Percentiles rank a stretch among this genome's conserved stretches.
Conservation (phyloP, 768 basidiomycete species). For the Candolleomyces eurysporus region DNA sequence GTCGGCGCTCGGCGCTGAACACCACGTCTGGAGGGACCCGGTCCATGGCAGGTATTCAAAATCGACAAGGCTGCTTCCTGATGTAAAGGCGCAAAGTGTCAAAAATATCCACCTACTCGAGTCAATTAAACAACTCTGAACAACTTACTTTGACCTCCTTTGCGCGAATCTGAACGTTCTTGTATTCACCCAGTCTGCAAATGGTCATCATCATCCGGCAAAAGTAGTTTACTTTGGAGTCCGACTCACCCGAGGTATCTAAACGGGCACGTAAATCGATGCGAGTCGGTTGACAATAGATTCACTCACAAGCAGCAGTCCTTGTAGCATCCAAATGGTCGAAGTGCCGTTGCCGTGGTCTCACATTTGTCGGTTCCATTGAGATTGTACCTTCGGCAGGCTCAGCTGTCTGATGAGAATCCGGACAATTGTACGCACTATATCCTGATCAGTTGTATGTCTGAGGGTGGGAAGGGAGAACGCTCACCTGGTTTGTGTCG, state of each 20-base stretch:
- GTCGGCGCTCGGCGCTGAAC: too few relatives aligned
- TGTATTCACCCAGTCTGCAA: not conserved
- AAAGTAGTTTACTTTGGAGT: not conserved
- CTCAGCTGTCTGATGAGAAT: too few relatives aligned
- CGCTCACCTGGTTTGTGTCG: conserved; percentile 1
- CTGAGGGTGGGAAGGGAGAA: not conserved
- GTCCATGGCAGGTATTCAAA: not conserved
- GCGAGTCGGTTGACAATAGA: not conserved
- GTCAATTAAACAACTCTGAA: too few relatives aligned
- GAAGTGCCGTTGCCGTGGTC: not conserved
- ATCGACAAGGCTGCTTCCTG: not conserved
- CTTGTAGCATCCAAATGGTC: not conserved
- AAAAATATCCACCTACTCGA: not conserved
- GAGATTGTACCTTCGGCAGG: not conserved
- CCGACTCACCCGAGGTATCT: not conserved
- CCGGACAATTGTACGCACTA: not conserved
- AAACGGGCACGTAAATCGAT: not conserved
- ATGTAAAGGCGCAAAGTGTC: not conserved
- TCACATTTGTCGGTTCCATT: conserved; percentile 2
- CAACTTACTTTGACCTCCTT: conserved; percentile 6
- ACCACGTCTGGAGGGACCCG: too few relatives aligned
- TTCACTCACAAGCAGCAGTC: not conserved
- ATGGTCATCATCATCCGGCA: not conserved
- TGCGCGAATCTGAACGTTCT: conserved; percentile 2
- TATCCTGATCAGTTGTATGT: not conserved